Percentiles rank a stretch among this genome's conserved stretches.
phyloP scores from a whole-genome alignment of 2,329 filamentous ascomycete genomes.

The Cercospora beticola region DNA sequence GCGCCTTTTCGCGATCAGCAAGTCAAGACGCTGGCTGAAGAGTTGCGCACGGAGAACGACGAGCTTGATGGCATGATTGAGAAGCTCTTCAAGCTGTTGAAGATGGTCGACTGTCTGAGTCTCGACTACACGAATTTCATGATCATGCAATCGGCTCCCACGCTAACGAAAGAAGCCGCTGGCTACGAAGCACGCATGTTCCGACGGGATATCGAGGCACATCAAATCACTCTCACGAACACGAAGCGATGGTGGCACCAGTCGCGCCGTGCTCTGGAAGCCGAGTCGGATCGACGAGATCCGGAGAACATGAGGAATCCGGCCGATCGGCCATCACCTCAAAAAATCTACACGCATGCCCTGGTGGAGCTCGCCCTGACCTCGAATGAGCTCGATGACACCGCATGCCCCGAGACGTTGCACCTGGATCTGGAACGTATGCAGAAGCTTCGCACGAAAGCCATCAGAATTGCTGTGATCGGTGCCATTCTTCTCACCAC shows the following conservation, averaged over 20 bases:
- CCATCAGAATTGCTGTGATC: conserved; percentile 67
- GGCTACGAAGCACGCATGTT: conserved; percentile 76
- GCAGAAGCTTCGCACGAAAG: conserved; percentile 55
- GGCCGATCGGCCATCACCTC: conserved; percentile 61
- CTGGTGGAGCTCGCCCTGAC: conserved; percentile 74
- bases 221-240: conserved; percentile 54
- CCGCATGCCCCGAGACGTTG: conserved; percentile 70
- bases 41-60: conserved; percentile 44
- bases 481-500: conserved; percentile 74
- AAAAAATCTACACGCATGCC: conserved; percentile 74
- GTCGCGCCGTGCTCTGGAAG: conserved; percentile 63
- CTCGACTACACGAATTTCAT: conserved; percentile 83
- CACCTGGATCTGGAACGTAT: conserved; percentile 67
- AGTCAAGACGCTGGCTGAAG: conserved; percentile 66
- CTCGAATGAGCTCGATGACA: conserved; percentile 53
- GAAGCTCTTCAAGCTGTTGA: conserved; percentile 71
- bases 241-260: conserved; percentile 67
- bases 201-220: conserved; percentile 60
- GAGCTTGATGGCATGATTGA: conserved; percentile 66
- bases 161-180: conserved; percentile 67
- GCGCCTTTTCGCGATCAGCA: conserved; percentile 77
- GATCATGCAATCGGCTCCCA: conserved; percentile 68
- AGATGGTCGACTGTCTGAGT: conserved; percentile 73
- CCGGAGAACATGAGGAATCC: conserved; percentile 65
- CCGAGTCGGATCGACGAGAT: conserved; percentile 67